These are phyloP conservation scores for Lactarius hatsudake DNA, from an alignment of 768 basidiomycete genomes.

Conservation along the genomic window DNA sequence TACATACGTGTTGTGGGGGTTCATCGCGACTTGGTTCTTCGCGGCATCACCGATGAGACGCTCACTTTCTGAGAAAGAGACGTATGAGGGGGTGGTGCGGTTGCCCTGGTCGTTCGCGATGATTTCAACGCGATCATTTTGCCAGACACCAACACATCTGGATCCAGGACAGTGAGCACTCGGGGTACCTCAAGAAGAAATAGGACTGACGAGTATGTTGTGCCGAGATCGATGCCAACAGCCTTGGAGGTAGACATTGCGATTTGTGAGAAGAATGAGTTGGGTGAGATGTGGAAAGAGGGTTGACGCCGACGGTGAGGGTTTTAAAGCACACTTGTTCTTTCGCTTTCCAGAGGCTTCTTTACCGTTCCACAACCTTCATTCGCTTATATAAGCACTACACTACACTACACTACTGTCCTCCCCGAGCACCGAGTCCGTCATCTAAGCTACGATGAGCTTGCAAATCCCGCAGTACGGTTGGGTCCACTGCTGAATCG, in stretches of 20 bases:
- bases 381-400: slow-evolving; percentile 24
- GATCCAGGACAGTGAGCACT: slow-evolving; percentile 12
- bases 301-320: slow-evolving; percentile 11
- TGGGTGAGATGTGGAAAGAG: slow-evolving; percentile 17
- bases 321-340: slow-evolving; percentile 32
- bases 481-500: slow-evolving; percentile 68
- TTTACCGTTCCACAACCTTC: slow-evolving; percentile 24
- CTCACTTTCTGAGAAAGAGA: slow-evolving; percentile 92
- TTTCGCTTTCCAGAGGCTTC: slow-evolving; percentile 33
- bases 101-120: slow-evolving; percentile 96
- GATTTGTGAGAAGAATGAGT: slow-evolving; percentile 24
- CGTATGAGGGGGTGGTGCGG: slow-evolving; percentile 94
- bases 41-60: slow-evolving; percentile 99
- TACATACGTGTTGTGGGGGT: slow-evolving; percentile 83
- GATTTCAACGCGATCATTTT: slow-evolving; percentile 98
- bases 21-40: slow-evolving; percentile 99
- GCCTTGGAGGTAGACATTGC: slow-evolving; percentile 52
- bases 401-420: slow-evolving; percentile 14
- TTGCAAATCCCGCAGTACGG: slow-evolving; percentile 83
- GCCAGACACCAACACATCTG: slow-evolving; percentile 98
- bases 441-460: slow-evolving; percentile 77
- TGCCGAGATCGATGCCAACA: slow-evolving; percentile 87
- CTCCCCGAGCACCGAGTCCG: slow-evolving; percentile 13
- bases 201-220: slow-evolving; percentile 80
- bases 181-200: not conserved